A percentile compares a stretch with the other conserved stretches of the same genome.
Evolutionary conservation across 345 rosid species (phyloP).

Genomic region (Citrus glauca): DNA sequence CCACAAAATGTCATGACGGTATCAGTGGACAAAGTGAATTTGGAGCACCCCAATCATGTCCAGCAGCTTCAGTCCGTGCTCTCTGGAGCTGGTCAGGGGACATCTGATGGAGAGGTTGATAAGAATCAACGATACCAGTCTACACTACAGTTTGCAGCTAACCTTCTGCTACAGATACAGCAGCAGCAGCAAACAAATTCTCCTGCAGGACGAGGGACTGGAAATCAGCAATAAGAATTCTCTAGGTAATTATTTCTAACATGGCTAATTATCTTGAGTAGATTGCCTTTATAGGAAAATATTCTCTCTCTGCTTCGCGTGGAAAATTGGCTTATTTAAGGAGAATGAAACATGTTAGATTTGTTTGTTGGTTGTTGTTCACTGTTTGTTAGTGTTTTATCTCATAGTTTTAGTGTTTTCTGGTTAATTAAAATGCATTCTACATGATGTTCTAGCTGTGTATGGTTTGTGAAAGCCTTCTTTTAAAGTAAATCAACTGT

Average conservation of each 20-base stretch:
- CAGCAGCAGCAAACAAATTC: constrained; percentile 43
- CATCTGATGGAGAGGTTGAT: constrained; percentile 62
- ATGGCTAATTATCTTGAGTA: constrained; percentile 5
- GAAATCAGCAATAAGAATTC: constrained; percentile 25
- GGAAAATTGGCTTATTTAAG: constrained; percentile 1
- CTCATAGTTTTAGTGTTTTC: not conserved
- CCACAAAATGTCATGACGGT: constrained; percentile 40
- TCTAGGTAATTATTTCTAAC: constrained; percentile 36
- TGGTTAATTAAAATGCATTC: constrained; percentile 5
- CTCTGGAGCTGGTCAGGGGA: constrained; percentile 44
- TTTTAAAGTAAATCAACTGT: not conserved
- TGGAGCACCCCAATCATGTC: constrained; percentile 46
- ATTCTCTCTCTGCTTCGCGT: not conserved
- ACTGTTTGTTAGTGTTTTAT: not conserved
- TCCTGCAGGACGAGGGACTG: constrained; percentile 42
- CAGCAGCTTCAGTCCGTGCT: constrained; percentile 50
- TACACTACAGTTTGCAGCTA: constrained; percentile 89
- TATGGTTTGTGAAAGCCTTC: not conserved
- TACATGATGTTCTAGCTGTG: not conserved
- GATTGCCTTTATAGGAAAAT: not conserved
- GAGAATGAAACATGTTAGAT: not conserved
- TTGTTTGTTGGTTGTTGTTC: not conserved
- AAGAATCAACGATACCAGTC: constrained; percentile 90
- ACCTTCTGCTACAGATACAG: constrained; percentile 84
- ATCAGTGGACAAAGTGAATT: constrained; percentile 34